These are phyloP conservation scores for Piromyces finnis DNA, from an alignment of 192 early-diverging fungal genomes.

Conservation along the genomic window DNA sequence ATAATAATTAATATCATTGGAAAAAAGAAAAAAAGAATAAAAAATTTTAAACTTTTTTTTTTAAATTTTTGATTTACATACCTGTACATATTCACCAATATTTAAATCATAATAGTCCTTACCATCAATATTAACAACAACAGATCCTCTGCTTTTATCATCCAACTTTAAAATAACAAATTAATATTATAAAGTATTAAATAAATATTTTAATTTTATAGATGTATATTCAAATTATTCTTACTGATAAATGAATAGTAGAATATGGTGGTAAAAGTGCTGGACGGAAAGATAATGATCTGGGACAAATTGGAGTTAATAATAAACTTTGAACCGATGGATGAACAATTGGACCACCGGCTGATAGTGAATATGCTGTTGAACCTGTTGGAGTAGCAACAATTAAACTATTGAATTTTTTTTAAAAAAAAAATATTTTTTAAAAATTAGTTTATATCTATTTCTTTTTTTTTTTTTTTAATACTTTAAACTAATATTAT, in stretches of 20 bases:
- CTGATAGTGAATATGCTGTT: slow-evolving; percentile 77
- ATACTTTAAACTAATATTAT: no score
- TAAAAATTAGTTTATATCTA: neutral
- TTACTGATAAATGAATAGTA: slow-evolving; percentile 12
- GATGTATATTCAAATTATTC: neutral
- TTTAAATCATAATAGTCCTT: neutral
- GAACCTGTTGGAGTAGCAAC: slow-evolving; percentile 81
- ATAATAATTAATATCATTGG: no score
- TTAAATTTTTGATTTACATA: neutral
- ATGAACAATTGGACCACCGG: slow-evolving; percentile 68
- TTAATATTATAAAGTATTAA: neutral
- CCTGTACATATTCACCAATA: neutral
- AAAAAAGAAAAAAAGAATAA: no score
- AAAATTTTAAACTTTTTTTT: no score
- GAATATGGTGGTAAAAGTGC: slow-evolving; percentile 55
- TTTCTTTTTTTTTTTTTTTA: neutral
- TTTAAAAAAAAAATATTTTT: neutral
- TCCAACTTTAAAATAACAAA: neutral
- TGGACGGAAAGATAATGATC: slow-evolving; percentile 68
- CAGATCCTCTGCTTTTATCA: neutral
- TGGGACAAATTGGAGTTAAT: slow-evolving; percentile 64
- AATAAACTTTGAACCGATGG: slow-evolving; percentile 55
- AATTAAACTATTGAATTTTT: slow-evolving; percentile 33
- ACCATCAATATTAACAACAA: neutral
- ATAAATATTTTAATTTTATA: no score